Percentiles rank a stretch among this genome's conserved stretches.
Conservation (phyloP, 257 asterid species). For the Schizonepeta tenuifolia region DNA sequence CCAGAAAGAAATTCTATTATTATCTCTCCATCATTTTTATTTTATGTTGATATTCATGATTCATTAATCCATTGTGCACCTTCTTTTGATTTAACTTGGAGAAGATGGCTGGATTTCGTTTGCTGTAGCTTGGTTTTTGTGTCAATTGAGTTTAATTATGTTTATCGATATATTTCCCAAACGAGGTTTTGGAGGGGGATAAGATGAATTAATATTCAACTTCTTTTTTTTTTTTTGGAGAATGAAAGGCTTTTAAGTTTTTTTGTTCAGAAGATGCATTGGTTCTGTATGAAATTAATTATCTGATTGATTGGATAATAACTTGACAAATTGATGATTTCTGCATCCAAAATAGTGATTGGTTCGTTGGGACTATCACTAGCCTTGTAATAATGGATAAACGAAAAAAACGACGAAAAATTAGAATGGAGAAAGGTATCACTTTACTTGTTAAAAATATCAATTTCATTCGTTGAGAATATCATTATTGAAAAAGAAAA, state of each 20-base stretch:
- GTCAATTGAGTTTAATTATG: background rate
- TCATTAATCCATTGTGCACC: background rate
- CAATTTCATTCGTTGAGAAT: no score
- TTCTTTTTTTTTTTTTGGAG: background rate
- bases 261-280: background rate
- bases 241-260: background rate
- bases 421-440: no score
- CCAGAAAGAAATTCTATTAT: no score
- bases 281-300: background rate
- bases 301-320: slow-evolving; percentile 16
- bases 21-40: no score
- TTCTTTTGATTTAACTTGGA: slow-evolving; percentile 9
- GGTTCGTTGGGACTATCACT: no score
- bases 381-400: no score
- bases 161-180: background rate
- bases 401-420: no score
- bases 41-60: slow-evolving; percentile 4
- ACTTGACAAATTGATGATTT: background rate
- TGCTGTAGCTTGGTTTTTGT: slow-evolving; percentile 1
- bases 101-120: slow-evolving; percentile 3
- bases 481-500: no score
- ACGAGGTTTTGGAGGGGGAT: slow-evolving; percentile 23
- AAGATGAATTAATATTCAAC: background rate
- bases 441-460: no score
- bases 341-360: background rate